Conservation (phyloP, 768 basidiomycete species). For the Butyriboletus loyo region DNA sequence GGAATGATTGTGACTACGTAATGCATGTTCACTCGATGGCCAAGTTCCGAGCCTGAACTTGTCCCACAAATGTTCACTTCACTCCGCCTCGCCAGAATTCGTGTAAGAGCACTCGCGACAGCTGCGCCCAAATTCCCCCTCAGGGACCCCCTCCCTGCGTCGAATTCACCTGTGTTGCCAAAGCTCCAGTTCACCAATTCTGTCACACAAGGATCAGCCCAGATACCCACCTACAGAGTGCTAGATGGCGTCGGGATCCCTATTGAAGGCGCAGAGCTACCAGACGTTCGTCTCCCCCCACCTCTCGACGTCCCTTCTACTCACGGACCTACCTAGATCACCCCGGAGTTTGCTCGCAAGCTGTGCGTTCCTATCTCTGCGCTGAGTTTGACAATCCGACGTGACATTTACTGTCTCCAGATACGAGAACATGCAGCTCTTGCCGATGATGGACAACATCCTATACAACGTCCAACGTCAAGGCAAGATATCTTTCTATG, state of each 20-base stretch:
- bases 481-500: slow-evolving; percentile 90
- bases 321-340: slow-evolving; percentile 46
- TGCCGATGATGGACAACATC: slow-evolving; percentile 83
- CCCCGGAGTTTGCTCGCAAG: slow-evolving; percentile 60
- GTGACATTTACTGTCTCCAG: slow-evolving; percentile 28
- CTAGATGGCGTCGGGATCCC: slow-evolving; percentile 77
- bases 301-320: not conserved
- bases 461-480: slow-evolving; percentile 92
- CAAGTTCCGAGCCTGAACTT: slow-evolving; percentile 22
- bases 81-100: not conserved
- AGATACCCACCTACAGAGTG: slow-evolving; percentile 84
- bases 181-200: slow-evolving; percentile 80
- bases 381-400: not conserved
- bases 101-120: slow-evolving; percentile 15
- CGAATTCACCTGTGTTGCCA: slow-evolving; percentile 61
- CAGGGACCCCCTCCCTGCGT: slow-evolving; percentile 37
- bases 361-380: slow-evolving; percentile 39
- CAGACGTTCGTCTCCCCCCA: slow-evolving; percentile 52
- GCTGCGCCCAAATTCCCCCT: slow-evolving; percentile 12
- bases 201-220: slow-evolving; percentile 53
- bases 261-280: slow-evolving; percentile 69
- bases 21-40: slow-evolving; percentile 2
- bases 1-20: slow-evolving; percentile 10
- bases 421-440: slow-evolving; percentile 75
- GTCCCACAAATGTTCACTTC: slow-evolving; percentile 14